A percentile compares a stretch with the other conserved stretches of the same genome.
phyloP scores from a whole-genome alignment of 2,329 filamentous ascomycete species.

The Cordyceps farinosa region DNA sequence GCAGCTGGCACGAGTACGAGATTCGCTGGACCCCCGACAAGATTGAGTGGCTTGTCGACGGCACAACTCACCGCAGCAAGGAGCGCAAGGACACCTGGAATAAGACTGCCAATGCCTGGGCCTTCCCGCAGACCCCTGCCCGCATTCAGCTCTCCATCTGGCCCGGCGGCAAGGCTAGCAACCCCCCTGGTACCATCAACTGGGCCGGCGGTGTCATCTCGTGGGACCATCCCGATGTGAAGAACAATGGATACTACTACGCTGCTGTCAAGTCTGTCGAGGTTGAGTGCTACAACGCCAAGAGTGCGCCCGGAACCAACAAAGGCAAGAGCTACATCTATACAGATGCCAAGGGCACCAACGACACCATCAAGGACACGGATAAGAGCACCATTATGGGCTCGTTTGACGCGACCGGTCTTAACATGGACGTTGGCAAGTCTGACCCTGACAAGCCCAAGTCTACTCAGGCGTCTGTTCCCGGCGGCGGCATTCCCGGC shows the following conservation, averaged over 20 bases:
- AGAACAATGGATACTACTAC: conserved; percentile 83
- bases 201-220: conserved; percentile 92
- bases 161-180: conserved; percentile 79
- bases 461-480: conserved; percentile 25
- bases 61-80: conserved; percentile 68
- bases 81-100: conserved; percentile 84
- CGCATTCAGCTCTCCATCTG: conserved; percentile 93
- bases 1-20: conserved; percentile 83
- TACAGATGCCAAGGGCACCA: conserved; percentile 60
- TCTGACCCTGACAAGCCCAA: conserved; percentile 23
- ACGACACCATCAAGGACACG: conserved; percentile 73
- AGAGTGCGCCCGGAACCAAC: conserved; percentile 60
- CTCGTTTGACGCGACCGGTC: conserved; percentile 76
- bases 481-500: conserved; percentile 29
- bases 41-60: conserved; percentile 85
- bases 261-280: conserved; percentile 71
- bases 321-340: conserved; percentile 73
- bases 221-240: conserved; percentile 71
- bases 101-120: conserved; percentile 71
- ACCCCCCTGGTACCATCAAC: conserved; percentile 77
- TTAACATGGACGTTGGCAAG: conserved; percentile 59
- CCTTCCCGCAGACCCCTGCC: conserved; percentile 86
- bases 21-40: conserved; percentile 87
- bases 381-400: conserved; percentile 72
- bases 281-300: conserved; percentile 79